Evolutionary conservation across 2,329 filamentous ascomycete genomes (phyloP).

Genomic region (Keithomyces neogunnii): DNA sequence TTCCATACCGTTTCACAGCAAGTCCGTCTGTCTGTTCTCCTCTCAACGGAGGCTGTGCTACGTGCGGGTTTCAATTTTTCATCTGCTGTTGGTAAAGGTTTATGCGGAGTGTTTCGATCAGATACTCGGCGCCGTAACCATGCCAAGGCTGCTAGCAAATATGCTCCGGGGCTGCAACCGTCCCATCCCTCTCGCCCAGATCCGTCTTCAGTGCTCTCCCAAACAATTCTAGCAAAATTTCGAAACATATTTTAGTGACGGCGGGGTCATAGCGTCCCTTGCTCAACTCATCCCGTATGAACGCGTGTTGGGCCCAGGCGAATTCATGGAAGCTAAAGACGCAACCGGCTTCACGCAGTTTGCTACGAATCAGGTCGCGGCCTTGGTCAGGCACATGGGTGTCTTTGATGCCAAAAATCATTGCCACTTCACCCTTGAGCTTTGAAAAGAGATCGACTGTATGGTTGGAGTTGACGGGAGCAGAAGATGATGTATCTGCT

Average conservation of each 20-base stretch:
- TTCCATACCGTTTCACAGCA: too few relatives aligned
- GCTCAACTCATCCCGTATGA: conserved; percentile 85
- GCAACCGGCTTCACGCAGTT: conserved; percentile 66
- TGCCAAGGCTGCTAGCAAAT: conserved; percentile 48
- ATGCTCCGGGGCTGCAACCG: conserved; percentile 57
- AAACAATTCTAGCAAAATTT: conserved; percentile 83
- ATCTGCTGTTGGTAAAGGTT: too few relatives aligned
- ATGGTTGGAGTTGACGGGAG: conserved; percentile 34
- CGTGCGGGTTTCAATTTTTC: too few relatives aligned
- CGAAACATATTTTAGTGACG: conserved; percentile 79
- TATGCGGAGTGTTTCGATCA: too few relatives aligned
- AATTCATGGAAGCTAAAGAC: conserved; percentile 80
- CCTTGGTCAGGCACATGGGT: conserved; percentile 81
- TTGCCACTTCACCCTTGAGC: conserved; percentile 74
- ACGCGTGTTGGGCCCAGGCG: conserved; percentile 91
- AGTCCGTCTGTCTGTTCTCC: too few relatives aligned
- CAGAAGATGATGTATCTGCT: conserved; percentile 36
- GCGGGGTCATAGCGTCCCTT: conserved; percentile 92
- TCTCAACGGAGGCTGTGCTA: too few relatives aligned
- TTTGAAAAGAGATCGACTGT: conserved; percentile 48
- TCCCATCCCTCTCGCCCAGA: conserved; percentile 59
- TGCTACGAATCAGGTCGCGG: conserved; percentile 73
- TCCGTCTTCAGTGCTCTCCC: conserved; percentile 69
- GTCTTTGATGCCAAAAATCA: conserved; percentile 90
- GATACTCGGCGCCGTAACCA: too few relatives aligned